Base-by-base conservation (phyloP, 257 asterid species). In the Fraxinus quadrangulata region DNA sequence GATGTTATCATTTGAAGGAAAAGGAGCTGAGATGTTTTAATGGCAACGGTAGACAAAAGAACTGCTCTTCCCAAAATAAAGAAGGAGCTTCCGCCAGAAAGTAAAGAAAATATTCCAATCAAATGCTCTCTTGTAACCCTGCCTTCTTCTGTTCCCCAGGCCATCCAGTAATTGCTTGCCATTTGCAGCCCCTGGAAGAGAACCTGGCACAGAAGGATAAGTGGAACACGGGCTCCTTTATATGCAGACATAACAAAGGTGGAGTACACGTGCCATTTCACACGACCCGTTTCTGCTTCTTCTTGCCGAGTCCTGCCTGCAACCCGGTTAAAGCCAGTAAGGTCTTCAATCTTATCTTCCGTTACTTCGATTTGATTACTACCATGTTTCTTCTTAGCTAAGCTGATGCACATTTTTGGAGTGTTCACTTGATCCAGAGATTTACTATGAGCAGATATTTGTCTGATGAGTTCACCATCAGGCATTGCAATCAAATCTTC, bases 131-230 rank as follows among this genome's bases (percentile, higher is more conserved):
- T 87, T 0, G 84, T 84, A 51, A 89, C 93, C 37, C 81, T 72
- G 9, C 83, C 86, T 66, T 84, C 84, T 78, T 83, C 92, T 1
- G 97, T 85, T 72, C 90, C 98, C 98, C 98, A 91, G 14, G 98
- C 93, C 13, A 93, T 87, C 98, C 98, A 93, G 69, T 93, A 93
- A 73, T 92, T 91, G 89, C 98, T 93, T 12, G 86, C 93, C 83
- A 93, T 93, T 70, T 93, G 98, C 73, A 93, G 78, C 71, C 85
- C 88, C 82, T 93, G 96, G 87, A 93, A 93, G 54, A 90, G 77
- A 77, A 91, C 84, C 49, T 93, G 98, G 70, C 94, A 93, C 31
- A 91, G 47, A n/a, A 93, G 88, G 26, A 89, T 85, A 5, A 89
- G 31, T 0, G 96, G 93, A 75, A 93, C 97, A 7, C 91, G 96